Evolutionary conservation across 257 asterid genomes (phyloP).

Genomic region (Cinchona pubescens): DNA sequence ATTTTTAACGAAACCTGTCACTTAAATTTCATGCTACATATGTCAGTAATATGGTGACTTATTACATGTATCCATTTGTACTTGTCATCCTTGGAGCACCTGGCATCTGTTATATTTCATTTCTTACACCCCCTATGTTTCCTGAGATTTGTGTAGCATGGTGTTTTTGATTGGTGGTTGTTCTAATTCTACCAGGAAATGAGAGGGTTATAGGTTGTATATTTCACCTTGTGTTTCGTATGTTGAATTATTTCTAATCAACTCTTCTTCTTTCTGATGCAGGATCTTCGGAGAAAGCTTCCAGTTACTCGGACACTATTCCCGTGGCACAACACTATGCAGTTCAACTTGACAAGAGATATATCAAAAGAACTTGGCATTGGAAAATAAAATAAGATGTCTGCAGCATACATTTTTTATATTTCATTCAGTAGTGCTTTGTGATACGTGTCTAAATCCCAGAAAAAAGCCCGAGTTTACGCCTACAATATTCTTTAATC

Average conservation of each 20-base stretch:
- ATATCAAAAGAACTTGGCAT: conserved; percentile 72
- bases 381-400: conserved; percentile 35
- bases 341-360: conserved; percentile 84
- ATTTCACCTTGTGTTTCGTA: neutral
- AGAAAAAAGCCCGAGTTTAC: neutral
- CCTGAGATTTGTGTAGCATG: neutral
- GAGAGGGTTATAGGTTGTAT: neutral
- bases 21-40: neutral
- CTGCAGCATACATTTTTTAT: neutral
- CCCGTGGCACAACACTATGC: conserved; percentile 93
- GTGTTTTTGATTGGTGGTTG: neutral
- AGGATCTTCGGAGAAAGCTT: conserved; percentile 97
- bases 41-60: neutral
- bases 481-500: neutral
- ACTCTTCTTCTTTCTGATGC: conserved; percentile 14
- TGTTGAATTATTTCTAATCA: no score
- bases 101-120: no score
- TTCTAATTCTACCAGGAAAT: neutral
- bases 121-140: no score
- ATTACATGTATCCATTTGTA: neutral
- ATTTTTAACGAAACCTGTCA: no score
- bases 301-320: conserved; percentile 92
- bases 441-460: neutral
- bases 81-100: no score
- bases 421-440: neutral